These are phyloP conservation scores for Terfezia boudieri DNA, from an alignment of 495 filamentous ascomycete genomes.

Conservation along the genomic window DNA sequence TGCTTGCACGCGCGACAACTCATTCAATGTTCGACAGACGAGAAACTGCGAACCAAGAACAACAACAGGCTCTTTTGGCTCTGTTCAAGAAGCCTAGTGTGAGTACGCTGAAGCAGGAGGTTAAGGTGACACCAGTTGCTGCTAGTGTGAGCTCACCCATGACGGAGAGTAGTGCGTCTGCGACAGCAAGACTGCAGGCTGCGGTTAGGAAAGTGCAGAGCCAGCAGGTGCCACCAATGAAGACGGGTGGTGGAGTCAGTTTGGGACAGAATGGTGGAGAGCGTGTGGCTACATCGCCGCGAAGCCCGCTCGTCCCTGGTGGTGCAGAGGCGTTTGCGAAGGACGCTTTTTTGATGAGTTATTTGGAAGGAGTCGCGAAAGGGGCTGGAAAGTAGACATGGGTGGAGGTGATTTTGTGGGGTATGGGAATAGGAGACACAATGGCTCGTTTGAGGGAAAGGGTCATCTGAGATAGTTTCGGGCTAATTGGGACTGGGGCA, in stretches of 20 bases:
- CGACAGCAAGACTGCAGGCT: neutral
- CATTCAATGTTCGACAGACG: slow-evolving; percentile 10
- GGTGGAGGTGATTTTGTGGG: neutral
- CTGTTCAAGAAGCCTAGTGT: slow-evolving; percentile 8
- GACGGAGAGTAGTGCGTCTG: neutral
- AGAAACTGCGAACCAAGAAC: slow-evolving; percentile 11
- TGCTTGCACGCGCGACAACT: neutral
- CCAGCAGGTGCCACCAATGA: slow-evolving; percentile 1
- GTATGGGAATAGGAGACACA: too few relatives aligned
- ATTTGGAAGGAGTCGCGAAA: slow-evolving; percentile 15
- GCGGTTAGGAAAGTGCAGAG: slow-evolving; percentile 9
- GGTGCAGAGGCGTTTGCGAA: slow-evolving; percentile 1
- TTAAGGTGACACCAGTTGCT: neutral
- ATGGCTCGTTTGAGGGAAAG: too few relatives aligned
- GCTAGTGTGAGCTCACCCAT: neutral
- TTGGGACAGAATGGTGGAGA: neutral
- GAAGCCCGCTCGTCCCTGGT: neutral
- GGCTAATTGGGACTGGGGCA: too few relatives aligned
- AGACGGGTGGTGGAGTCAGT: neutral
- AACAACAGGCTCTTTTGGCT: slow-evolving; percentile 12
- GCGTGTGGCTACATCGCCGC: neutral
- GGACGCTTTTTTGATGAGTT: slow-evolving; percentile 13
- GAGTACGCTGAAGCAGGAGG: neutral
- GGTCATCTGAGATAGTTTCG: too few relatives aligned
- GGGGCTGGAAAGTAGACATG: neutral